A percentile compares a stretch with the other conserved stretches of the same genome.
These are phyloP conservation scores for Arabidopsis thaliana DNA, from an alignment of 345 rosid species.

Conservation along the genomic window TAIR10.1 NC_003070.9:29680501-29681000, in stretches of 20 bases:
- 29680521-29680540: constrained; percentile 23
- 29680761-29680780: background rate
- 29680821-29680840: background rate
- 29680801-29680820: constrained; percentile 22
- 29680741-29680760: constrained; percentile 24
- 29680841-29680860: constrained; percentile 11
- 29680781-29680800: background rate
- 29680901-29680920: constrained; percentile 15
- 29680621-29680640: constrained; percentile 14
- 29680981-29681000: constrained; percentile 2
- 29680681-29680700: constrained; percentile 33
- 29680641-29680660: constrained; percentile 36
- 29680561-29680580: constrained; percentile 1
- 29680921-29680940: constrained; percentile 3
- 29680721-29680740: constrained; percentile 44
- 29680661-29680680: constrained; percentile 26
- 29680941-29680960: background rate
- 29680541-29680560: constrained; percentile 37
- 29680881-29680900: background rate
- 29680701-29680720: constrained; percentile 3
- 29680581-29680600: constrained; percentile 19
- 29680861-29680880: background rate
- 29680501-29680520: constrained; percentile 26
- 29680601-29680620: constrained; percentile 17
- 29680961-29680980: constrained; percentile 31